Conservation (phyloP, 176 grass and related monocot genomes). For the Triticum timopheevii region DNA sequence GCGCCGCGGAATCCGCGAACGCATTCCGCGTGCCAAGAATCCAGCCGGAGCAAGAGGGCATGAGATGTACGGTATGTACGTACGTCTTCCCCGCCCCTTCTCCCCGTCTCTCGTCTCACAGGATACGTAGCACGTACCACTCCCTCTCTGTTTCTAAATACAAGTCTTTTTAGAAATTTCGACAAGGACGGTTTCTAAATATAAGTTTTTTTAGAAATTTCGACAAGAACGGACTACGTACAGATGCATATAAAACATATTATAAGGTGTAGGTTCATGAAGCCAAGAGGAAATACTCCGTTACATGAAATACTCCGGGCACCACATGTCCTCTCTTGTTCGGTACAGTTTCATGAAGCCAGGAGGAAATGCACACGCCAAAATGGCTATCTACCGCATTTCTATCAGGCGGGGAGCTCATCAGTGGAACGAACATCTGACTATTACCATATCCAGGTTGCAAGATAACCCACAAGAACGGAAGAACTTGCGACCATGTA, state of each 20-base stretch:
- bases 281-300: neutral
- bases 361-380: neutral
- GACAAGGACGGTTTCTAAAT: neutral
- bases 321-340: neutral
- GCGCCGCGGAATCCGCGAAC: neutral
- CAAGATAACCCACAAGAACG: constrained; percentile 11
- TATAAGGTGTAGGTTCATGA: no score
- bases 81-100: neutral
- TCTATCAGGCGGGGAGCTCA: neutral
- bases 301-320: neutral
- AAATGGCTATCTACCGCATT: neutral
- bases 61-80: constrained; percentile 14
- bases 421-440: neutral
- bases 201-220: neutral
- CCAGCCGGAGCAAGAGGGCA: constrained; percentile 28
- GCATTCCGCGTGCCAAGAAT: constrained; percentile 30
- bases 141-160: neutral
- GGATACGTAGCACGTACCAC: no score
- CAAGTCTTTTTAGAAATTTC: no score
- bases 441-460: neutral
- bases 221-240: no score
- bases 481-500: neutral
- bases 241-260: no score
- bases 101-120: neutral
- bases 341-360: neutral